Conservation (phyloP, 768 basidiomycete species). For the Boletus pseudopeckii region DNA sequence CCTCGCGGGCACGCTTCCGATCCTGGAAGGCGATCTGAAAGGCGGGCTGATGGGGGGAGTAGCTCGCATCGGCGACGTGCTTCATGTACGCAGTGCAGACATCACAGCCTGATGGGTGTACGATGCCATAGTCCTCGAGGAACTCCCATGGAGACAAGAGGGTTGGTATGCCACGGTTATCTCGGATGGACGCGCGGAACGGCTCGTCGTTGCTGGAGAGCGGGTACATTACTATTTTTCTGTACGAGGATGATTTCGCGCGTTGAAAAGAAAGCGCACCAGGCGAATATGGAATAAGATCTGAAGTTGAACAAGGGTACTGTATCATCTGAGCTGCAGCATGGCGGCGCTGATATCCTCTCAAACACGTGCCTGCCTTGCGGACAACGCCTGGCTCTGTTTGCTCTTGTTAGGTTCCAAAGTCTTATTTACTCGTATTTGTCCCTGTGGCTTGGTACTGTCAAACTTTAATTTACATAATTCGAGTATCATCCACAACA, state of each 20-base stretch:
- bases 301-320: slow-evolving; percentile 9
- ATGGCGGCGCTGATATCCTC: slow-evolving; percentile 29
- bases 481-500: not conserved
- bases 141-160: slow-evolving; percentile 39
- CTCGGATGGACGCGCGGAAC: slow-evolving; percentile 25
- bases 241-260: slow-evolving; percentile 4
- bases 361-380: slow-evolving; percentile 28
- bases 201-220: slow-evolving; percentile 34
- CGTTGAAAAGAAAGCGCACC: slow-evolving; percentile 14
- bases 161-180: slow-evolving; percentile 32
- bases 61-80: slow-evolving; percentile 39
- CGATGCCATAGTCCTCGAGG: slow-evolving; percentile 38
- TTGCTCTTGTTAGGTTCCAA: slow-evolving; percentile 24
- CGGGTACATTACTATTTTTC: slow-evolving; percentile 27
- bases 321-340: slow-evolving; percentile 8
- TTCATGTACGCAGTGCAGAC: slow-evolving; percentile 39
- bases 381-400: slow-evolving; percentile 30
- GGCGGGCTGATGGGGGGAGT: slow-evolving; percentile 35
- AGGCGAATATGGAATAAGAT: slow-evolving; percentile 13
- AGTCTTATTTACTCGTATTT: slow-evolving; percentile 20
- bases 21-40: slow-evolving; percentile 41
- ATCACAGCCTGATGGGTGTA: slow-evolving; percentile 39
- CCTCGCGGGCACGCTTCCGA: slow-evolving; percentile 38
- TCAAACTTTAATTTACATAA: slow-evolving; percentile 30
- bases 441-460: slow-evolving; percentile 26